Evolutionary conservation across 441 rosid genomes (phyloP).

Genomic region (Erysimum cheiri): DNA sequence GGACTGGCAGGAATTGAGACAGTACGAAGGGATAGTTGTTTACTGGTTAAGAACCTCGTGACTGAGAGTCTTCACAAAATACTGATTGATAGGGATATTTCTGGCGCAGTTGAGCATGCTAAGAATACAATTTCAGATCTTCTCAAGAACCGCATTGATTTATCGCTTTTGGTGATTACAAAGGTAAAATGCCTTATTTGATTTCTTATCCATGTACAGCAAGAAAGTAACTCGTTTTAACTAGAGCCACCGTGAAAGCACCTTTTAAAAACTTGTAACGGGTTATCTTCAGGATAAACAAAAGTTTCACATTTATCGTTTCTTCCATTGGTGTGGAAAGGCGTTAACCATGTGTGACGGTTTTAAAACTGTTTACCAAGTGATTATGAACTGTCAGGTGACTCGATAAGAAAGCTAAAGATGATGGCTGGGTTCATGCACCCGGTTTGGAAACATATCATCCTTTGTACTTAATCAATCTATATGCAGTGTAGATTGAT

Average conservation of each 20-base stretch:
- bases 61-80: conserved; percentile 92
- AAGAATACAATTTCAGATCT: conserved; percentile 94
- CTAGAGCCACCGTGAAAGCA: accelerated
- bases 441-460: no score
- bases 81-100: conserved; percentile 83
- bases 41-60: conserved; percentile 92
- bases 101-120: conserved; percentile 86
- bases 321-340: accelerated
- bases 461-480: no score
- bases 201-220: conserved; percentile 23
- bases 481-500: background rate
- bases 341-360: no score
- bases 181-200: conserved; percentile 58
- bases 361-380: no score
- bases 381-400: no score
- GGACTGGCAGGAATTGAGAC: conserved; percentile 85
- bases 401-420: no score
- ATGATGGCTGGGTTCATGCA: no score
- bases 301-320: no score
- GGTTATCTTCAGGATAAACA: no score
- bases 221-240: background rate
- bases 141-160: conserved; percentile 95
- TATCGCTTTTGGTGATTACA: conserved; percentile 95
- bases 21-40: conserved; percentile 97
- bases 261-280: no score